These are phyloP conservation scores for Solanum etuberosum DNA, from an alignment of 257 asterid genomes.

Conservation along the genomic window DNA sequence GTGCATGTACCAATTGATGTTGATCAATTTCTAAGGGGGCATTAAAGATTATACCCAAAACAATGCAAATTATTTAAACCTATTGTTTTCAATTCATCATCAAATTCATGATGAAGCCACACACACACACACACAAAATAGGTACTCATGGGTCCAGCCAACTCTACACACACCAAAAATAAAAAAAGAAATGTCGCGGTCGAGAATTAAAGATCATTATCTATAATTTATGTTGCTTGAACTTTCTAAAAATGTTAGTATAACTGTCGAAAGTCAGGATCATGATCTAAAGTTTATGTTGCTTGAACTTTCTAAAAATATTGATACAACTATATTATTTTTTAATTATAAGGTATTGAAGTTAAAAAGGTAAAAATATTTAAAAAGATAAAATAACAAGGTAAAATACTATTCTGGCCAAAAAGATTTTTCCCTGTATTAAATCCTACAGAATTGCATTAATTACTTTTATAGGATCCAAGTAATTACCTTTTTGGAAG, in stretches of 20 bases:
- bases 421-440: no score
- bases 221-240: neutral
- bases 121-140: neutral
- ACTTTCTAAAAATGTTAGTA: no score
- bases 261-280: neutral
- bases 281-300: neutral
- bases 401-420: no score
- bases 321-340: neutral
- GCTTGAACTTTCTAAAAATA: neutral
- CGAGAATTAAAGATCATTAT: no score
- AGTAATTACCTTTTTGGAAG: neutral
- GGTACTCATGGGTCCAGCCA: slow-evolving; percentile 10
- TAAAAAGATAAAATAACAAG: no score
- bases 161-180: neutral
- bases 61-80: neutral
- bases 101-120: slow-evolving; percentile 10
- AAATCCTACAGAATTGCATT: neutral
- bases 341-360: no score
- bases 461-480: neutral
- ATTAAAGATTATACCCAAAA: neutral
- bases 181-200: neutral
- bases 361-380: no score
- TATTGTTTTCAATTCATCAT: neutral
- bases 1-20: slow-evolving; percentile 6
- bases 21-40: slow-evolving; percentile 2